Evolutionary conservation across 768 basidiomycete species (phyloP).

Genomic region (Tulasnella sp.): DNA sequence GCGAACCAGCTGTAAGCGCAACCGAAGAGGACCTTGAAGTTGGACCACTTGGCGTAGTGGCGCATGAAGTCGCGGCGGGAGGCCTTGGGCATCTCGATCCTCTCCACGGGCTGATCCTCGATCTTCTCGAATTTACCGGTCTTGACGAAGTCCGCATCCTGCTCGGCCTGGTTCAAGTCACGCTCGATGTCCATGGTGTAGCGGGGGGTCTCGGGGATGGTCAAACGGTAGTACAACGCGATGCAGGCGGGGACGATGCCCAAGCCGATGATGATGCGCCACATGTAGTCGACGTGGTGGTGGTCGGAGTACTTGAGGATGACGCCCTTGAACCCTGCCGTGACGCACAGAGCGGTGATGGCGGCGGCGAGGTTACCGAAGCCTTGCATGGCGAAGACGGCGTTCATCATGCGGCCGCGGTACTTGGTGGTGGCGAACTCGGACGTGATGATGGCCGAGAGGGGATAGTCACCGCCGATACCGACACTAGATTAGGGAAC

Average conservation of each 20-base stretch:
- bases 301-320: conserved; percentile 52
- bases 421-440: conserved; percentile 80
- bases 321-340: conserved; percentile 66
- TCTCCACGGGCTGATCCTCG: conserved; percentile 61
- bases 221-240: conserved; percentile 66
- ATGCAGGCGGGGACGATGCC: conserved; percentile 80
- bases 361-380: conserved; percentile 86
- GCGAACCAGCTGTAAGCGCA: conserved; percentile 88
- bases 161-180: conserved; percentile 72
- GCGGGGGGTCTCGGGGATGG: conserved; percentile 87
- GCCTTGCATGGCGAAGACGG: conserved; percentile 83
- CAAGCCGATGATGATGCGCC: conserved; percentile 87
- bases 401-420: conserved; percentile 87
- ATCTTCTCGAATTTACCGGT: conserved; percentile 37
- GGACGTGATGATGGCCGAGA: conserved; percentile 77
- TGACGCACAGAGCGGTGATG: conserved; percentile 65
- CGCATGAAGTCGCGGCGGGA: conserved; percentile 63
- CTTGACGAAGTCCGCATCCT: conserved; percentile 68
- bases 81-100: conserved; percentile 70
- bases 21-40: conserved; percentile 78
- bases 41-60: conserved; percentile 71
- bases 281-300: conserved; percentile 69
- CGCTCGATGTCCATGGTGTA: conserved; percentile 91
- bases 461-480: conserved; percentile 88
- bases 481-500: conserved; percentile 67